Base-by-base conservation (phyloP, 2,329 filamentous ascomycete species). In the Stachybotrys chartarum region DNA sequence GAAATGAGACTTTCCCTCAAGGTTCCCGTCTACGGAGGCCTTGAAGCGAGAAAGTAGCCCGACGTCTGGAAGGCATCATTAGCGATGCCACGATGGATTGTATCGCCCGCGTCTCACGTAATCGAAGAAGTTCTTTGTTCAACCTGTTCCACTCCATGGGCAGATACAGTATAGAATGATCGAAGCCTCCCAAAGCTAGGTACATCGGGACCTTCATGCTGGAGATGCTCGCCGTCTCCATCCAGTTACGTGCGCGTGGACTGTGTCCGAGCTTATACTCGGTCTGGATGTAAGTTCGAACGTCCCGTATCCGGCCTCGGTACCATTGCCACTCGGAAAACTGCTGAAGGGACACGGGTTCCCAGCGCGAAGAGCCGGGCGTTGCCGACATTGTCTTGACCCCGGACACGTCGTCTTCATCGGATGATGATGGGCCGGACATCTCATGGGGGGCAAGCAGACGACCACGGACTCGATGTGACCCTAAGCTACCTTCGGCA, bases 31-130 rank as follows among this genome's bases (percentile, higher is more conserved):
- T 3, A 82, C 64, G 6, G 74, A 78, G 3, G 74, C 73, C 53
- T 78, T 78, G 68, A 80, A 81, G 30, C 76, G 78, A 16, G 73
- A 75, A 11, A 81, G 66, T 7, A 81, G 65, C 53, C 75, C 75
- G 35, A 78, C 63, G 51, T 78, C 79, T 81, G 54, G n/a, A 42
- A 5, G 24, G 24, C 24, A 18, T 55, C 11, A 55, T 45, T 18
- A 10, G 24, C 8, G 35, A 32, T 16, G 35, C 31, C 35, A 54
- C 44, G n/a, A 10, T 48, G 18, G 6, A 1, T 32, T 10, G 16
- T 3, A n/a, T 14, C 1, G 6, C 30, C 24, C 10, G 7, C 17
- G 14, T 55, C 72, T 60, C 69, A 80, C 77, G 78, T 30, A 75
- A 72, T 51, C 73, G 69, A 17, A 79, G 67, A n/a, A 81, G 69